Conservation (phyloP, 306 rosid genomes). For the Quercus glauca region DNA sequence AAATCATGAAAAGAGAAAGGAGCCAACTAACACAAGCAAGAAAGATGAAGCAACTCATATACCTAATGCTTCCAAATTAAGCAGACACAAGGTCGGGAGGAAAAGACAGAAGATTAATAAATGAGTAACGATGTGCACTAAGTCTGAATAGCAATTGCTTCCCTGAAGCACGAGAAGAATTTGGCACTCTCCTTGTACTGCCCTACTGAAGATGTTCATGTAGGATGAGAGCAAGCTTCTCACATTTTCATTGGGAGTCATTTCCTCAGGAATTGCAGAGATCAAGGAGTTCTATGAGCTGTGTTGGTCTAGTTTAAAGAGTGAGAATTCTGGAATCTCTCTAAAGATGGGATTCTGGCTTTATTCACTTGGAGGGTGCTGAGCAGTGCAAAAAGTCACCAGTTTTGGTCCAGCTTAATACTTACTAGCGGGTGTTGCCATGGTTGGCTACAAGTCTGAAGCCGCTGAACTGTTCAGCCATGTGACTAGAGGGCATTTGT, state of each 20-base stretch:
- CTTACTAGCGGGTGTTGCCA: background rate
- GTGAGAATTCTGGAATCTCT: background rate
- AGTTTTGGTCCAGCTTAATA: background rate
- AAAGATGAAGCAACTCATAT: slow-evolving; percentile 26
- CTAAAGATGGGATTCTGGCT: background rate
- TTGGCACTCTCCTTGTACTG: slow-evolving; percentile 3
- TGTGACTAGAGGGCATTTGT: background rate
- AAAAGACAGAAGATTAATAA: slow-evolving; percentile 22
- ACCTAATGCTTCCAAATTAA: slow-evolving; percentile 29
- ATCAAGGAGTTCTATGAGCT: background rate
- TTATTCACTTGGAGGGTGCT: background rate
- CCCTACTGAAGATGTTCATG: background rate
- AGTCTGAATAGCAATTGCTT: slow-evolving; percentile 8
- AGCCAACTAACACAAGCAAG: slow-evolving; percentile 4
- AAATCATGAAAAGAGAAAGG: slow-evolving; percentile 37
- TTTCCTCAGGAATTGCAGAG: slow-evolving; percentile 12
- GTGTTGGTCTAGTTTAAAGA: background rate
- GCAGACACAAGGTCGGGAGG: slow-evolving; percentile 19
- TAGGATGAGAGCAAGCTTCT: background rate
- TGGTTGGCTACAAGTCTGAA: background rate
- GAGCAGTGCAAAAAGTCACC: background rate
- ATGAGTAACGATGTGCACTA: background rate
- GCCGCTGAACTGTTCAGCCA: background rate
- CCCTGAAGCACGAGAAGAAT: background rate
- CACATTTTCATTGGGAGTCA: background rate